Base-by-base conservation (phyloP, 441 rosid species). In the Euphorbia neoarborescens region DNA sequence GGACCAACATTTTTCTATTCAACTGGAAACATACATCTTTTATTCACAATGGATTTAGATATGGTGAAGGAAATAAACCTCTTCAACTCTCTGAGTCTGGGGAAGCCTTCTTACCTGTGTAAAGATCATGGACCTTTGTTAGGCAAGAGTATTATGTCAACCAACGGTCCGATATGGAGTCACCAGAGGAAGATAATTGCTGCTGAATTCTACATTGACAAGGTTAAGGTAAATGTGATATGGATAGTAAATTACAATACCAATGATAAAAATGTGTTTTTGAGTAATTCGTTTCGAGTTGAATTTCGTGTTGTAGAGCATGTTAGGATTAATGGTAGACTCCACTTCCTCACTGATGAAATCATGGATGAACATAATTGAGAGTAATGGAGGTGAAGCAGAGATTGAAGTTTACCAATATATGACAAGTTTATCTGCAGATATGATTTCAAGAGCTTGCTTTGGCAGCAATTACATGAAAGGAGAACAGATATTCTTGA, bases 371-470 rank as follows among this genome's bases (percentile, higher is more conserved):
- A 76, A 71, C n/a, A 63, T 56, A 65, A 75, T 86, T 30, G 81
- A 75, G 30, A 37, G 68, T 11, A 79, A 51, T 12, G 81, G 79
- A 25, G 84, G 79, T 40, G 51, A 4, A 28, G 81, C 71, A 3
- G 81, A 83, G 20, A 76, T 87, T 12, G 73, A 75, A 70, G 74
- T 88, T 0, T 89, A 84, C 19, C 77, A 28, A 5, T 80, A 83
- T 62, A 59, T 87, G 71, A 83, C 82, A 76, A 72, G 80, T 58
- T 76, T 87, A 19, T 76, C 89, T 5, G 91, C 85, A 13, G 91
- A 87, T 68, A 75, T 87, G 15, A 83, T 88, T 40, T 82, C 90
- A n/a, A 83, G 78, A 62, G 84, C 87, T 66, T 85, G 90, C 76
- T 90, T 90, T 28, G 91, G 93, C 1, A 85, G 91, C 84, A 81